Evolutionary conservation across 805 yeast genomes (phyloP).

Genomic region (Yamadazyma phyllophila): DNA sequence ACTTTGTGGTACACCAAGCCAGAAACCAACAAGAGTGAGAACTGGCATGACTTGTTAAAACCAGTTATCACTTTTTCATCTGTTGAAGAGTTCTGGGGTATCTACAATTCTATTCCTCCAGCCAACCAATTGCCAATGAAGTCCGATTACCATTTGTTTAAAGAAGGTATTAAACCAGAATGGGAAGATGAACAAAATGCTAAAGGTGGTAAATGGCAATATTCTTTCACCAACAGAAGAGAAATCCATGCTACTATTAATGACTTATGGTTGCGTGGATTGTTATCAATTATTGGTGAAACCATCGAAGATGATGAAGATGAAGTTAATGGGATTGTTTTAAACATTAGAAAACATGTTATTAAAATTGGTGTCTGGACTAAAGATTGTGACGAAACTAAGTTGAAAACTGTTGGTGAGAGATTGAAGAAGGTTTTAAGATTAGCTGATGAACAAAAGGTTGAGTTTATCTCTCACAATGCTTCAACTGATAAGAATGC

Average conservation of each 20-base stretch:
- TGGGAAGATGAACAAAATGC: conserved; percentile 93
- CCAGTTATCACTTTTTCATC: conserved; percentile 88
- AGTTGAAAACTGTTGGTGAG: conserved; percentile 75
- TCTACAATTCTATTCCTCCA: conserved; percentile 87
- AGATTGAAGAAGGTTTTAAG: conserved; percentile 83
- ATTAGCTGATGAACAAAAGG: conserved; percentile 66
- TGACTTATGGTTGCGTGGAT: conserved; percentile 87
- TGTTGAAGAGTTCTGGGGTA: conserved; percentile 99
- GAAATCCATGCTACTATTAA: conserved; percentile 63
- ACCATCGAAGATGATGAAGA: conserved; percentile 80
- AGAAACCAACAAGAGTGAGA: conserved; percentile 68
- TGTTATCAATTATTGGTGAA: conserved; percentile 91
- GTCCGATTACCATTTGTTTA: conserved; percentile 93
- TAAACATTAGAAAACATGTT: conserved; percentile 79
- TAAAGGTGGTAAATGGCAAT: conserved; percentile 90
- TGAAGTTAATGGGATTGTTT: conserved; percentile 92
- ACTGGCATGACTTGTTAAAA: conserved; percentile 90
- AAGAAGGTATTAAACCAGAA: conserved; percentile 93
- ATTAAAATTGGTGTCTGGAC: conserved; percentile 94
- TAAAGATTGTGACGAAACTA: conserved; percentile 61
- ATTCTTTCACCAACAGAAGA: conserved; percentile 64
- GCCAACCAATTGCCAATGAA: conserved; percentile 87
- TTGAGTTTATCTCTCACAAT: conserved; percentile 78
- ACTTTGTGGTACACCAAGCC: conserved; percentile 98
- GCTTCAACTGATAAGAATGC: conserved; percentile 43